phyloP scores from a whole-genome alignment of 2,329 filamentous ascomycete species.

The Cordyceps militaris region DNA sequence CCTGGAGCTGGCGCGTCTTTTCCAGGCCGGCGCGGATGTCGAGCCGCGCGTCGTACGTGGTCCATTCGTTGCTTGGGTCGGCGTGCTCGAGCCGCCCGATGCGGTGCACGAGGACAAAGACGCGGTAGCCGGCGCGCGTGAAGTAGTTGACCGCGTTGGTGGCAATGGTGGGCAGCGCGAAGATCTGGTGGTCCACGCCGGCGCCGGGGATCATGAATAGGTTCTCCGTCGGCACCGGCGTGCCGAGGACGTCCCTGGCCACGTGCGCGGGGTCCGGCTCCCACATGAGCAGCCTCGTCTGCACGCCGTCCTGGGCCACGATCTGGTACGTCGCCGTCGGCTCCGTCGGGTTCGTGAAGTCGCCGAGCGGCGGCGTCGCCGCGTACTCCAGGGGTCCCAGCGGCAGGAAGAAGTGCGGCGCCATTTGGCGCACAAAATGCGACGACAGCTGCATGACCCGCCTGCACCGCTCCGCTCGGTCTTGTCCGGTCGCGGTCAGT shows the following conservation, averaged over 20 bases:
- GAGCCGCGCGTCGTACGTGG: slow-evolving; percentile 52
- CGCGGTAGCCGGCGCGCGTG: slow-evolving; percentile 51
- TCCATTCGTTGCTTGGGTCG: slow-evolving; percentile 40
- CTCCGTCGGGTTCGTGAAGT: slow-evolving; percentile 45
- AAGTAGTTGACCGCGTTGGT: slow-evolving; percentile 59
- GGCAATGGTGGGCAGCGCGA: slow-evolving; percentile 54
- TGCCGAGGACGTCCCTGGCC: slow-evolving; percentile 19
- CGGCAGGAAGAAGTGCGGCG: neutral
- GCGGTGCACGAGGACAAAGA: slow-evolving; percentile 51
- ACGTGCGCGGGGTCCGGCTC: slow-evolving; percentile 34
- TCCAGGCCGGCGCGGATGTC: slow-evolving; percentile 51
- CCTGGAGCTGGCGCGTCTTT: slow-evolving; percentile 38
- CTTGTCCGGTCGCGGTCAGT: neutral
- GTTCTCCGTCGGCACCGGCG: slow-evolving; percentile 28
- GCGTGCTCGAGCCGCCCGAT: slow-evolving; percentile 47
- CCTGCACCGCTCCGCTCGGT: neutral
- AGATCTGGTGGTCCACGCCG: slow-evolving; percentile 57
- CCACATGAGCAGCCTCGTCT: slow-evolving; percentile 50
- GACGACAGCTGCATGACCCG: neutral
- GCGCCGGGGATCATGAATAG: slow-evolving; percentile 57
- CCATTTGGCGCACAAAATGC: neutral
- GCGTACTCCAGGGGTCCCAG: slow-evolving; percentile 44
- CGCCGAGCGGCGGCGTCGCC: slow-evolving; percentile 33
- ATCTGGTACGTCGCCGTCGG: slow-evolving; percentile 39
- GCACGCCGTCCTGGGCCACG: slow-evolving; percentile 44